Conservation (phyloP, 75 land plant species). For the Sequoia sempervirens region DNA sequence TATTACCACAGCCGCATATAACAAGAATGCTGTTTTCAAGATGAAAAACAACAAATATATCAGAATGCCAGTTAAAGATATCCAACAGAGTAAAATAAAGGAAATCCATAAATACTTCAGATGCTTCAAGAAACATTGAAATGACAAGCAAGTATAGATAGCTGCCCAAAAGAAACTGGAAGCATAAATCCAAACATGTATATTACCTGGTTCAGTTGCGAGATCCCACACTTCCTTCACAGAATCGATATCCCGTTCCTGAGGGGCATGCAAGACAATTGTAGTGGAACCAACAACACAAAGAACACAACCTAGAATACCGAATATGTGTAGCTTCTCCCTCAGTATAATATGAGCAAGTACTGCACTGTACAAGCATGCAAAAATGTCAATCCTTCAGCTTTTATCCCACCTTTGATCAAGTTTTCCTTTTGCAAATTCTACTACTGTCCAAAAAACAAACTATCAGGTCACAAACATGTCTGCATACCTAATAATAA, state of each 20-base stretch:
- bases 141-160: not conserved
- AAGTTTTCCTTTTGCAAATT: not conserved
- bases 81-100: not conserved
- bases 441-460: not conserved
- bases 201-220: slow-evolving; percentile 78
- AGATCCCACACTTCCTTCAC: slow-evolving; percentile 83
- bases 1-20: slow-evolving; percentile 64
- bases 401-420: not conserved
- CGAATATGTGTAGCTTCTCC: slow-evolving; percentile 76
- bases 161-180: not conserved
- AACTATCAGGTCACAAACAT: not conserved
- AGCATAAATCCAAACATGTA: not conserved
- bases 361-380: slow-evolving; percentile 52
- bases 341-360: slow-evolving; percentile 80
- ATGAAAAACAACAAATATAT: not conserved
- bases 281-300: slow-evolving; percentile 92
- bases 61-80: not conserved
- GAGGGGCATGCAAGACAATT: slow-evolving; percentile 87
- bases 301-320: slow-evolving; percentile 78
- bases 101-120: not conserved
- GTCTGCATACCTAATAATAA: slow-evolving; percentile 59
- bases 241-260: slow-evolving; percentile 75
- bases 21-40: slow-evolving; percentile 54
- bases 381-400: not conserved
- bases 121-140: not conserved